Conservation (phyloP, 495 filamentous ascomycete genomes). For the Penicillium dipodomyicola region DNA sequence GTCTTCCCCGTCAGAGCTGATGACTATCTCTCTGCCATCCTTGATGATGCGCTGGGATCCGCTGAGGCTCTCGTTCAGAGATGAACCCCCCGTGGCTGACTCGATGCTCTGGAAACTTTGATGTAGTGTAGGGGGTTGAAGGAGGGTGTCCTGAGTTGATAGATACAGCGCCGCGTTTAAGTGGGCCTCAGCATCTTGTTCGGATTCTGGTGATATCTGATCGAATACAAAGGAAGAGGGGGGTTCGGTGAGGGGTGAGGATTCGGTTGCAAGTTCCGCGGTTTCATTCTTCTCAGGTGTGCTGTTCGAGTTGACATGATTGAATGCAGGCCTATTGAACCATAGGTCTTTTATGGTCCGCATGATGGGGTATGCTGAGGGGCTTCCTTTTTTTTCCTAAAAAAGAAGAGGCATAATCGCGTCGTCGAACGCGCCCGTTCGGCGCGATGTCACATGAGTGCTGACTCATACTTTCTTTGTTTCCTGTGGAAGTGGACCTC, state of each 20-base stretch:
- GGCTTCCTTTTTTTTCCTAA: background rate
- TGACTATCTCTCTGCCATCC: constrained; percentile 53
- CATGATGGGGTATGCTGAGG: constrained; percentile 23
- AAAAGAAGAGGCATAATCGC: constrained; percentile 16
- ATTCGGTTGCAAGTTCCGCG: constrained; percentile 9
- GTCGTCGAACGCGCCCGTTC: constrained; percentile 15
- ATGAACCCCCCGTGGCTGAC: constrained; percentile 17
- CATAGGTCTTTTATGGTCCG: constrained; percentile 34
- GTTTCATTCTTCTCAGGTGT: constrained; percentile 13
- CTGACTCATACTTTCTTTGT: constrained; percentile 5
- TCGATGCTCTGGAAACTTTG: constrained; percentile 23
- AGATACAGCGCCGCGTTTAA: constrained; percentile 17
- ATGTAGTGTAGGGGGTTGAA: background rate
- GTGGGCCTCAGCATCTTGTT: constrained; percentile 21
- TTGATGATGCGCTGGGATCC: constrained; percentile 45
- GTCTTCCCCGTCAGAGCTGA: constrained; percentile 71
- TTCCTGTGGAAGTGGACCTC: no score
- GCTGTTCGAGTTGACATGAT: constrained; percentile 3
- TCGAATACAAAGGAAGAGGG: constrained; percentile 30
- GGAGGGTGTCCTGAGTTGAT: constrained; percentile 6
- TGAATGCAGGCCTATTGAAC: constrained; percentile 39
- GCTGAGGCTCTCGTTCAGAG: constrained; percentile 23
- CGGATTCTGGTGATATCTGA: constrained; percentile 15
- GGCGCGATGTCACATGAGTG: constrained; percentile 28
- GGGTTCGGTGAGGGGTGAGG: constrained; percentile 37